phyloP scores from a whole-genome alignment of 345 rosid species.

The Eutrema heterophyllum region DNA sequence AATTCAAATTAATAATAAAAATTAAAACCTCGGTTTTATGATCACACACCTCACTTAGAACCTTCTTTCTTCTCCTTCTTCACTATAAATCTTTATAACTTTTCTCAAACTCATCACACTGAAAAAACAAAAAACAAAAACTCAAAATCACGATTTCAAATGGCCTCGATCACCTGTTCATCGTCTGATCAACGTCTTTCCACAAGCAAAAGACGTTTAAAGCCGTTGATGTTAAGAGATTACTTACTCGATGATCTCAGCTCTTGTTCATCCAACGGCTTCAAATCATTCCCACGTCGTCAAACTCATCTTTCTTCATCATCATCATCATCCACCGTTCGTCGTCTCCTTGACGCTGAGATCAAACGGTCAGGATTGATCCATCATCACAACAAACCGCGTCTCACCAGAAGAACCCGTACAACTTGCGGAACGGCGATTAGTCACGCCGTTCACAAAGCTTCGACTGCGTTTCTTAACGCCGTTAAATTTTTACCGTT shows the following conservation, averaged over 20 bases:
- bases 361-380: conserved; percentile 37
- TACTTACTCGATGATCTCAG: conserved; percentile 68
- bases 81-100: conserved; percentile 16
- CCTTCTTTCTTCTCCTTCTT: conserved; percentile 22
- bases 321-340: conserved; percentile 38
- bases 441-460: conserved; percentile 51
- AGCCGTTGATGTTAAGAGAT: conserved; percentile 68
- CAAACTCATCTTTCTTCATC: conserved; percentile 42
- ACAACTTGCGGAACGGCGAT: conserved; percentile 38
- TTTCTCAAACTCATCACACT: conserved; percentile 11
- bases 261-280: conserved; percentile 87
- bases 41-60: conserved; percentile 32
- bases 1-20: conserved; percentile 12
- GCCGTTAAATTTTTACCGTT: conserved; percentile 62
- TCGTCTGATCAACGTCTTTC: conserved; percentile 31
- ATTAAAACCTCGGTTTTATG: conserved; percentile 19
- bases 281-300: conserved; percentile 80
- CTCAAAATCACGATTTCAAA: background rate
- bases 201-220: conserved; percentile 32
- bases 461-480: conserved; percentile 52
- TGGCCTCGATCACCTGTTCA: conserved; percentile 29
- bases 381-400: conserved; percentile 12
- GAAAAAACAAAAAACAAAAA: background rate
- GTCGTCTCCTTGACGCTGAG: conserved; percentile 64
- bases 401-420: conserved; percentile 28